Conservation (phyloP, 1,284 basidiomycete species). For the Rhodotorula sp. region DNA sequence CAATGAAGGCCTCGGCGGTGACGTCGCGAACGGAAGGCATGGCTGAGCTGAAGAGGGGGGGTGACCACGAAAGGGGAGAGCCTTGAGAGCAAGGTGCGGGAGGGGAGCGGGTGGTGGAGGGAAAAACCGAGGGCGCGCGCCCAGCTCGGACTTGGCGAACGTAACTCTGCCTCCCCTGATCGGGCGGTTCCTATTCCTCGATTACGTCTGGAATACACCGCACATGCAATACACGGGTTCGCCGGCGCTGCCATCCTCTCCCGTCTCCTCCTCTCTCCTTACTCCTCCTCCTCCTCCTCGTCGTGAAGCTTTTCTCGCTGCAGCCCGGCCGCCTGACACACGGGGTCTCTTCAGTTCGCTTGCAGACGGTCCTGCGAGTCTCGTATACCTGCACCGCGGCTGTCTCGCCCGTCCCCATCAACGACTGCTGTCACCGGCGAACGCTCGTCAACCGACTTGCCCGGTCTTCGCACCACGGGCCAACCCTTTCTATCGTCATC, state of each 20-base stretch:
- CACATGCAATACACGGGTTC: not conserved
- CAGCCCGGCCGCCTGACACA: too few relatives aligned
- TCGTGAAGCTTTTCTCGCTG: not conserved
- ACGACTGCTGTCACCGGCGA: too few relatives aligned
- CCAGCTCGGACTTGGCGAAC: not conserved
- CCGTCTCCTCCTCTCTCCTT: not conserved
- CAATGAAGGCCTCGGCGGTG: conserved; percentile 62
- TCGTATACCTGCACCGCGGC: too few relatives aligned
- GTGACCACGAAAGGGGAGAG: conserved; percentile 9
- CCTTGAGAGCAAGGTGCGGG: conserved; percentile 26
- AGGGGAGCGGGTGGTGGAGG: conserved; percentile 14
- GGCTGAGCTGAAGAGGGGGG: not conserved
- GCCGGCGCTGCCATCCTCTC: not conserved
- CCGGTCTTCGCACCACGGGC: too few relatives aligned
- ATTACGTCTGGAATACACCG: not conserved
- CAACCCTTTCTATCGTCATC: too few relatives aligned
- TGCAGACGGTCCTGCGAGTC: too few relatives aligned
- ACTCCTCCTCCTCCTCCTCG: not conserved
- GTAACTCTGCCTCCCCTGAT: not conserved
- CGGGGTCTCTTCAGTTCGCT: too few relatives aligned
- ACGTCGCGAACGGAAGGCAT: conserved; percentile 50
- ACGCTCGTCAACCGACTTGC: too few relatives aligned
- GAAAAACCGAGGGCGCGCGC: not conserved
- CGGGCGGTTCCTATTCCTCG: too few relatives aligned
- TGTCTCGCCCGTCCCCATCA: too few relatives aligned